Conservation (phyloP, 108 stramenopile genomes). For the Nitzschia palea region DNA sequence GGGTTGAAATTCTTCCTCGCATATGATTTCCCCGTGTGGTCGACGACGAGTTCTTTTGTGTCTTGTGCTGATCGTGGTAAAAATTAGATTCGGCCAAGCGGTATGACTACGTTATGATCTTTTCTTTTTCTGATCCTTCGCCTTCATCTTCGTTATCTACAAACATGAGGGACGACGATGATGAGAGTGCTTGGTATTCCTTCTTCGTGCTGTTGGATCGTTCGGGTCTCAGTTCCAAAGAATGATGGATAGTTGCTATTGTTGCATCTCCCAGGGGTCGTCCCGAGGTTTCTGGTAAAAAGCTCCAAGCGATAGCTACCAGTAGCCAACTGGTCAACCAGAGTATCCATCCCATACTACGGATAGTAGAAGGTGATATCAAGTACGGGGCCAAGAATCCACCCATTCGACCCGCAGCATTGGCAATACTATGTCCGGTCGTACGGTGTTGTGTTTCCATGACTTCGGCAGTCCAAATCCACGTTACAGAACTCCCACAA, state of each 20-base stretch:
- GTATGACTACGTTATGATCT: too few relatives aligned
- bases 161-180: not conserved
- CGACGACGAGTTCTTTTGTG: too few relatives aligned
- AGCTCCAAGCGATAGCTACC: not conserved
- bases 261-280: slow-evolving; percentile 4
- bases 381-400: slow-evolving; percentile 44
- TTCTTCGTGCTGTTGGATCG: not conserved
- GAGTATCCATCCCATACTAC: not conserved
- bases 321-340: not conserved
- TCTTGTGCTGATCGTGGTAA: too few relatives aligned
- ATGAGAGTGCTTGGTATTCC: not conserved
- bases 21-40: too few relatives aligned
- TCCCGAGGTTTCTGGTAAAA: slow-evolving; percentile 3
- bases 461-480: slow-evolving; percentile 65
- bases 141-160: too few relatives aligned
- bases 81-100: too few relatives aligned
- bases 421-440: slow-evolving; percentile 67
- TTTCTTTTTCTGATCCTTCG: too few relatives aligned
- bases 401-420: slow-evolving; percentile 62
- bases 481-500: slow-evolving; percentile 41
- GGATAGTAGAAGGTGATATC: not conserved
- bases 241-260: not conserved
- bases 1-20: too few relatives aligned
- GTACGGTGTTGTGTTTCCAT: slow-evolving; percentile 66
- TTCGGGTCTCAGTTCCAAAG: not conserved